Conservation (phyloP, 768 basidiomycete species). For the Serendipita sp. region DNA sequence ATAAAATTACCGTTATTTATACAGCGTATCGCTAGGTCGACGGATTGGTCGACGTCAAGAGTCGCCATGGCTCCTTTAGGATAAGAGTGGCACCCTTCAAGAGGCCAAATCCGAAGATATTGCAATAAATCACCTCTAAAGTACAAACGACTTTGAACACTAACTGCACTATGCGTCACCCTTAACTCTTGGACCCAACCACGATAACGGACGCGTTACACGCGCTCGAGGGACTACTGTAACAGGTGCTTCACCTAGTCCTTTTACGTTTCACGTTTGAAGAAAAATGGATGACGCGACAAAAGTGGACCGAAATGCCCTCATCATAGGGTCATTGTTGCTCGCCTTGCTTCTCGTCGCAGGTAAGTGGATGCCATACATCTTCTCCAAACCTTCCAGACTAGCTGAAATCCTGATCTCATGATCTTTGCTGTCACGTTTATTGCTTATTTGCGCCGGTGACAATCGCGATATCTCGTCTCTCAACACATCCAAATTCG, state of each 20-base stretch:
- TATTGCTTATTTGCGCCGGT: no score
- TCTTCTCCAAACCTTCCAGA: background rate
- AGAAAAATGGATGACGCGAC: background rate
- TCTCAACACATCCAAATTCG: background rate
- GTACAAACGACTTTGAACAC: no score
- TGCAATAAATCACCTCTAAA: no score
- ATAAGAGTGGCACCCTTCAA: no score
- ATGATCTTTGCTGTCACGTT: no score
- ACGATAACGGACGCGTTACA: background rate
- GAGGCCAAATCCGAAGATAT: no score
- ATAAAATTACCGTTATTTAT: no score
- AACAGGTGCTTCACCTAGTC: no score
- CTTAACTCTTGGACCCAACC: background rate
- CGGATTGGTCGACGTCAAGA: no score
- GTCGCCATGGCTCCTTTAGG: no score
- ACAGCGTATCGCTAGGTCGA: no score
- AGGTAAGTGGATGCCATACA: background rate
- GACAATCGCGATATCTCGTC: background rate
- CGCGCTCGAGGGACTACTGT: background rate
- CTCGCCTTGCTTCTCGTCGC: background rate
- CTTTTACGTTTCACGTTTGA: background rate
- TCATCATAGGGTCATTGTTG: background rate
- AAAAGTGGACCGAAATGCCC: background rate
- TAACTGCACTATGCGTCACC: no score
- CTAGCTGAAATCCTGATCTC: background rate